Base-by-base conservation (phyloP, 441 rosid species). In the Erodium texanum region DNA sequence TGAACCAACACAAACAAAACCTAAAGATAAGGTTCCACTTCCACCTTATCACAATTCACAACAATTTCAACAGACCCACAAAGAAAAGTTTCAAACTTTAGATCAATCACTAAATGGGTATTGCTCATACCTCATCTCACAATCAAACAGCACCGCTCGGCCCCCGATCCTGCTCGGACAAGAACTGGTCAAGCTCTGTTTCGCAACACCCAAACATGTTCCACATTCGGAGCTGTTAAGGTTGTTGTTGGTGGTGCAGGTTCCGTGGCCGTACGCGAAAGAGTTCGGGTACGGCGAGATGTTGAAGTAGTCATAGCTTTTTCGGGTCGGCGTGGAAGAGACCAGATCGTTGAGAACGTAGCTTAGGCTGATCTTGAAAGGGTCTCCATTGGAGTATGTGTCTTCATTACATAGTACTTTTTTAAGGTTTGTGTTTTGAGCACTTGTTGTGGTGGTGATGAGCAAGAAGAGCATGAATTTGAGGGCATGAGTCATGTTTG, bases 71-170 rank as follows among this genome's bases (percentile, higher is more conserved):
- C 32, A 27, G 32, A 27, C 32, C 32, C 32, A 27, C 32, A 27
- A 27, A 27, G 32, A 1, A 32, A 32, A 3, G 1, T 32, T 32
- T 32, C 36, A 32, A 32, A 32, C 5, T 32, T 32, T 3, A 4
- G 36, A 32, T 32, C 5, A 54, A 18, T 19, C 61, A 54, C 61
- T 54, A 9, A 87, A 81, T 7, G 89, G 84, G 50, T 82, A 83
- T 70, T 85, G 85, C 85, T 87, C 92, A 34, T 85, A 87, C 86
- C 92, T 79, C 68, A 87, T 78, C 1, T 75, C 65, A 67, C 88
- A 87, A 75, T 83, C 92, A 56, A 43, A 59, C 10, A 85, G 87
- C 76, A 73, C 76, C 3, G 75, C 80, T n/a, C 84, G 86, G 50
- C 74, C 80, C 36, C 86, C 87, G 54, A 79, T 83, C 67, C 82